phyloP scores from a whole-genome alignment of 106 monocot species.

The Platanthera guangdongensis region DNA sequence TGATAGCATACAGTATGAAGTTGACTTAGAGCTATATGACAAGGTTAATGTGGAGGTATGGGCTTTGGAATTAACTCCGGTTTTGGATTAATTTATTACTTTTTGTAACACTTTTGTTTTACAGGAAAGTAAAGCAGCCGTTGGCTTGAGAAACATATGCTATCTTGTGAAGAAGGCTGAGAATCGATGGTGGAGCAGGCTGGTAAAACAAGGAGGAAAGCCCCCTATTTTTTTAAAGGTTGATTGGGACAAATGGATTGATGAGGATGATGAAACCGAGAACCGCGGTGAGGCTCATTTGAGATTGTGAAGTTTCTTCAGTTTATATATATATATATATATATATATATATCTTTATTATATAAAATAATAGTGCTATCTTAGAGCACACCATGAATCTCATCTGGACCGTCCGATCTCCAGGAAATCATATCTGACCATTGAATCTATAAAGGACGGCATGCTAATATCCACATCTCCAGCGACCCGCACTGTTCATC shows the following conservation, averaged over 20 bases:
- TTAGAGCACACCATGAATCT: too few relatives aligned
- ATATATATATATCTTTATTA: too few relatives aligned
- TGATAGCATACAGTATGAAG: constrained; percentile 34
- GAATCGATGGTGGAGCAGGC: constrained; percentile 76
- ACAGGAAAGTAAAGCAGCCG: constrained; percentile 53
- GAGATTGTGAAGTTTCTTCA: too few relatives aligned
- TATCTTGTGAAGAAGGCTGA: constrained; percentile 61
- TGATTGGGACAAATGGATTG: constrained; percentile 93
- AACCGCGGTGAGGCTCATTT: too few relatives aligned
- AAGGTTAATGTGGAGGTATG: constrained; percentile 58
- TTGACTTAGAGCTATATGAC: constrained; percentile 48
- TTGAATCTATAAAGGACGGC: too few relatives aligned
- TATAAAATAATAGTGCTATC: too few relatives aligned
- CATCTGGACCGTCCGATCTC: too few relatives aligned
- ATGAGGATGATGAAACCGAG: constrained; percentile 58
- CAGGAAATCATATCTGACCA: too few relatives aligned
- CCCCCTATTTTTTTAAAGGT: constrained; percentile 71
- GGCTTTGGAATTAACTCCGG: neutral
- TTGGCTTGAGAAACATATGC: constrained; percentile 43
- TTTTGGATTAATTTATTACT: neutral
- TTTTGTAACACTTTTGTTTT: neutral
- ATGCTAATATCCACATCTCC: too few relatives aligned
- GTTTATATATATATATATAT: too few relatives aligned
- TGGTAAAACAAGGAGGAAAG: constrained; percentile 63
- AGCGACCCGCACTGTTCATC: too few relatives aligned